Base-by-base conservation (phyloP, 2,329 filamentous ascomycete genomes). In the Microdochium bolleyi region DNA sequence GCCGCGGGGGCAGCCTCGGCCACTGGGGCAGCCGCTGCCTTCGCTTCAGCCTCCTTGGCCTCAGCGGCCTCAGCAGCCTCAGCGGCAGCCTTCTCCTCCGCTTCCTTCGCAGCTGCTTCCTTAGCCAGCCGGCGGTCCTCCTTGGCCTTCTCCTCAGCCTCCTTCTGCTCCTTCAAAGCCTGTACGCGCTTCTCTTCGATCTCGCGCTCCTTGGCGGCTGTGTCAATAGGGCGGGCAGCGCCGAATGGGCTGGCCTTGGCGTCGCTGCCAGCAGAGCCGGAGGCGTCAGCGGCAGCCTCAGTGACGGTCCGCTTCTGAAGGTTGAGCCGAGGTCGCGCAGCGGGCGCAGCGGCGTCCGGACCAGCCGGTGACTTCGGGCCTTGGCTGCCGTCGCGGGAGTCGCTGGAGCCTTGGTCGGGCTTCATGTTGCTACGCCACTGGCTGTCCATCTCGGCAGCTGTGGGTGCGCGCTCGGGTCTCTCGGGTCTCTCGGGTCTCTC, bases 371-470 rank as follows among this genome's bases (percentile, higher is more conserved):
- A 89, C 24, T 89, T 84, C 5, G 89, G 83, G 10, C 89, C 88
- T 60, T 86, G 83, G 66, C 85, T 91, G 54, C 82, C 80, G 55
- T 94, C 88, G 51, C 85, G 87, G 37, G 85, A 86, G 55, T 82
- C 77, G 38, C 79, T 80, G 85, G 79, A 13, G 86, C 84, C 82
- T 49, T 71, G 71, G 62, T 95, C 92, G n/a, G 92, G 89, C 60
- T 84, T 87, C 92, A 97, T 97, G 70, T 82, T 88, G 60, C 80
- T 78, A 62, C 94, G 87, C 94, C 94, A 99, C 72, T 95, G 85
- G 73, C 85, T 95, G 68, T 97, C 94, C 65, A 89, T 83, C 55
- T 99, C 94, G 50, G 94, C 88, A 41, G 94, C 94, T 53, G 89
- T 97, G 22, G 88, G 88, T 50, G 79, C 78, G 61, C 89, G 82